Conservation (phyloP, 129 eudicot species). For the Flaveria bidentis region DNA sequence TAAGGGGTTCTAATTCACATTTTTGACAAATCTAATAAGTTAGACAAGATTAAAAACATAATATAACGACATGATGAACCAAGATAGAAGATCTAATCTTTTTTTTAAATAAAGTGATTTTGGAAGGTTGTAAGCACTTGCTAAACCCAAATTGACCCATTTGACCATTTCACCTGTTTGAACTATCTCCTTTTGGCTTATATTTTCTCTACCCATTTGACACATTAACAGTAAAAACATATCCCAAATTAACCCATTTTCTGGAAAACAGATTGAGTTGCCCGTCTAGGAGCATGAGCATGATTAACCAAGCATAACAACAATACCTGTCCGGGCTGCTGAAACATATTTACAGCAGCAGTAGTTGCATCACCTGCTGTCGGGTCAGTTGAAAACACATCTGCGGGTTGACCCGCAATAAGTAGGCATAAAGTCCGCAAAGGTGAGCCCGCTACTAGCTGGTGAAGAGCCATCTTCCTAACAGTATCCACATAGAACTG, state of each 20-base stretch:
- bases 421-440: slow-evolving; percentile 93
- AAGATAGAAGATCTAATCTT: neutral
- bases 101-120: neutral
- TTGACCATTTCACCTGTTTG: neutral
- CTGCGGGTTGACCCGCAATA: slow-evolving; percentile 92
- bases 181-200: slow-evolving; percentile 3
- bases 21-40: neutral
- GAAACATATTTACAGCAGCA: slow-evolving; percentile 45
- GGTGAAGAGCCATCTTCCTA: slow-evolving; percentile 85
- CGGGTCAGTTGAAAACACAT: slow-evolving; percentile 64
- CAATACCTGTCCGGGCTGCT: slow-evolving; percentile 67
- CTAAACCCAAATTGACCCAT: slow-evolving; percentile 3
- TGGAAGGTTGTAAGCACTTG: neutral
- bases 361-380: slow-evolving; percentile 37
- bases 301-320: slow-evolving; percentile 12
- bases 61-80: neutral
- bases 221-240: neutral
- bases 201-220: neutral
- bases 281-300: neutral
- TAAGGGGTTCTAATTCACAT: slow-evolving; percentile 12
- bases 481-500: slow-evolving; percentile 89
- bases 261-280: neutral
- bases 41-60: slow-evolving; percentile 10
- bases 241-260: neutral
- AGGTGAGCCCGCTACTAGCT: slow-evolving; percentile 87